Conservation (phyloP, 2,329 filamentous ascomycete genomes). For the Bipolaris sorokiniana region DNA sequence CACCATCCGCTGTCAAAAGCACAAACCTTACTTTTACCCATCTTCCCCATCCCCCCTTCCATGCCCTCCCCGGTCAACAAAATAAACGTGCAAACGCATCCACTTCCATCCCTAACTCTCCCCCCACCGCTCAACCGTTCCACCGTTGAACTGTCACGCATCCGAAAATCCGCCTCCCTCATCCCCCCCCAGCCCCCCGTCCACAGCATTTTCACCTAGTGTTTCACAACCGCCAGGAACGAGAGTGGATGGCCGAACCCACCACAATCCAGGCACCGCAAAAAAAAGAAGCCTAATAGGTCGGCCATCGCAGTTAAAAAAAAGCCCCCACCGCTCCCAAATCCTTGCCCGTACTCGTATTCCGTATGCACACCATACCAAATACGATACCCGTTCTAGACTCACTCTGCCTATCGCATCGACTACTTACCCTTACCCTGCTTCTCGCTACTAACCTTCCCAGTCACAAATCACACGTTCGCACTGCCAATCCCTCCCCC, state of each 20-base stretch:
- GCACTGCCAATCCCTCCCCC: too few species aligned
- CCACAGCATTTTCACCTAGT: slow-evolving; percentile 1
- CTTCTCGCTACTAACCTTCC: too few species aligned
- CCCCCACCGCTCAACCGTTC: not conserved
- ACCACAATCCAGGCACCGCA: not conserved
- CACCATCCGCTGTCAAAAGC: not conserved
- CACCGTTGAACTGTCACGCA: slow-evolving; percentile 4
- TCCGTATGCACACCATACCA: too few species aligned
- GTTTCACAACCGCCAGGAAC: slow-evolving; percentile 10
- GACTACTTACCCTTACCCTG: too few species aligned
- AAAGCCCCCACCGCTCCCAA: too few species aligned
- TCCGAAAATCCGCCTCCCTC: not conserved
- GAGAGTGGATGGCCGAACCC: not conserved
- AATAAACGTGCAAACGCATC: slow-evolving; percentile 4
- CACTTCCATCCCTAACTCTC: not conserved
- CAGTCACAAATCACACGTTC: too few species aligned
- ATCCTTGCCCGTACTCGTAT: too few species aligned
- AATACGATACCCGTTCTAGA: too few species aligned
- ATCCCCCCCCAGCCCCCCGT: not conserved
- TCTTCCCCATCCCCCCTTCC: not conserved
- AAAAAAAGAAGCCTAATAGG: not conserved
- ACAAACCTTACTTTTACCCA: not conserved
- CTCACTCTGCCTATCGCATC: too few species aligned
- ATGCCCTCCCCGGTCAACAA: slow-evolving; percentile 3
- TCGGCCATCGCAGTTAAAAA: too few species aligned